These are phyloP conservation scores for Aspergillus spinulosporus DNA, from an alignment of 2,329 filamentous ascomycete genomes.

Conservation along the genomic window DNA sequence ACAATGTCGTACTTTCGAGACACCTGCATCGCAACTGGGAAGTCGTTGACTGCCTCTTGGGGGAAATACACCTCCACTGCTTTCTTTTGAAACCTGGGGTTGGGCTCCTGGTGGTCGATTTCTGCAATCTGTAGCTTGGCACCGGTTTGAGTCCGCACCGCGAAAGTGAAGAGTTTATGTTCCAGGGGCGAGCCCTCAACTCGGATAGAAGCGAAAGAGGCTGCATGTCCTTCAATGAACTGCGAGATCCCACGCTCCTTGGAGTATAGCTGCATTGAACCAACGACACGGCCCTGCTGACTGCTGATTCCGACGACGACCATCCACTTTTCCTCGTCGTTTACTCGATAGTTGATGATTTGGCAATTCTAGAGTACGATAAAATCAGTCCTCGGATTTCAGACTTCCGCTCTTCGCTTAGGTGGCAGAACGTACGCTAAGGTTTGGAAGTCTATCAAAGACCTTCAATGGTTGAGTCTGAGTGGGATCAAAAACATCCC, in stretches of 20 bases:
- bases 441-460: slow-evolving; percentile 90
- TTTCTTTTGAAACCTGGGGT: slow-evolving; percentile 90
- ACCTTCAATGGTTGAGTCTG: slow-evolving; percentile 82
- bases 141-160: slow-evolving; percentile 82
- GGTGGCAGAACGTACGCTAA: slow-evolving; percentile 62
- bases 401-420: not conserved
- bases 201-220: slow-evolving; percentile 85
- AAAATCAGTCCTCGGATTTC: slow-evolving; percentile 3
- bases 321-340: slow-evolving; percentile 96
- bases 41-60: slow-evolving; percentile 90
- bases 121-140: slow-evolving; percentile 98
- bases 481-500: slow-evolving; percentile 87
- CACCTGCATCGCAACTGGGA: slow-evolving; percentile 96
- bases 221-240: slow-evolving; percentile 94
- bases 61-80: slow-evolving; percentile 98
- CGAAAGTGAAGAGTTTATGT: slow-evolving; percentile 95
- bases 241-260: slow-evolving; percentile 96
- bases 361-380: slow-evolving; percentile 70
- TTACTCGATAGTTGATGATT: slow-evolving; percentile 99
- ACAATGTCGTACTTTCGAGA: slow-evolving; percentile 96
- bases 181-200: slow-evolving; percentile 86
- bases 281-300: slow-evolving; percentile 88
- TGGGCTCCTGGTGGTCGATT: slow-evolving; percentile 87
- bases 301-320: slow-evolving; percentile 94
- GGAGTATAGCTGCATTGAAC: slow-evolving; percentile 96